phyloP scores from a whole-genome alignment of 2,329 filamentous ascomycete species.

The Neofusicoccum umdonicola region DNA sequence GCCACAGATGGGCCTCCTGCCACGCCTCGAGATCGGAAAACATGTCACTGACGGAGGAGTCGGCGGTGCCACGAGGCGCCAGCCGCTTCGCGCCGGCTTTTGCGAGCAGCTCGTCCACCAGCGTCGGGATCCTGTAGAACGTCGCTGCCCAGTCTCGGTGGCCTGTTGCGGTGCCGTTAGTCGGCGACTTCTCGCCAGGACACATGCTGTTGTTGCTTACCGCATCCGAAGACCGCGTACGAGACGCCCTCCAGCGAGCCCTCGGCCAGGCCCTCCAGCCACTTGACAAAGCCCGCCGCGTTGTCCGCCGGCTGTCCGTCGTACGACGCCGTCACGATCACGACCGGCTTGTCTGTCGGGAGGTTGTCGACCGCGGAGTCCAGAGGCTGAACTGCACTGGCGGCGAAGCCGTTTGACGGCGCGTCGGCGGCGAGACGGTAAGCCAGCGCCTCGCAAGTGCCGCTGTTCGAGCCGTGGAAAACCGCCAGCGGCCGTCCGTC shows the following conservation, averaged over 20 bases:
- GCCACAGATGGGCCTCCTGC: constrained; percentile 39
- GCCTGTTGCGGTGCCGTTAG: too few species aligned
- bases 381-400: constrained; percentile 33
- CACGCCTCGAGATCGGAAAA: constrained; percentile 43
- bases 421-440: constrained; percentile 37
- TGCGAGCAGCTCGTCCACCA: constrained; percentile 32
- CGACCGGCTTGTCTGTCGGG: constrained; percentile 35
- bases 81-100: constrained; percentile 32
- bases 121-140: constrained; percentile 41
- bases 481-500: constrained; percentile 27
- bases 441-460: constrained; percentile 43
- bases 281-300: constrained; percentile 42
- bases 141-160: constrained; percentile 44
- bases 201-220: constrained; percentile 16
- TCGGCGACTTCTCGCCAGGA: too few species aligned
- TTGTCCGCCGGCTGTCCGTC: constrained; percentile 46
- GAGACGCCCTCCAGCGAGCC: constrained; percentile 32
- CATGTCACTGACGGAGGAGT: constrained; percentile 39
- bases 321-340: constrained; percentile 43
- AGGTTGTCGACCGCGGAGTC: constrained; percentile 36
- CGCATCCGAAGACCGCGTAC: constrained; percentile 43
- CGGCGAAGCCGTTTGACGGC: constrained; percentile 35
- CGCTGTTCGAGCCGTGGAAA: constrained; percentile 41
- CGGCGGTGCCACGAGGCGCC: constrained; percentile 32
- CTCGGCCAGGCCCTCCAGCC: constrained; percentile 32